Evolutionary conservation across 2,329 filamentous ascomycete species (phyloP).

Genomic region (Daldinia sp.): DNA sequence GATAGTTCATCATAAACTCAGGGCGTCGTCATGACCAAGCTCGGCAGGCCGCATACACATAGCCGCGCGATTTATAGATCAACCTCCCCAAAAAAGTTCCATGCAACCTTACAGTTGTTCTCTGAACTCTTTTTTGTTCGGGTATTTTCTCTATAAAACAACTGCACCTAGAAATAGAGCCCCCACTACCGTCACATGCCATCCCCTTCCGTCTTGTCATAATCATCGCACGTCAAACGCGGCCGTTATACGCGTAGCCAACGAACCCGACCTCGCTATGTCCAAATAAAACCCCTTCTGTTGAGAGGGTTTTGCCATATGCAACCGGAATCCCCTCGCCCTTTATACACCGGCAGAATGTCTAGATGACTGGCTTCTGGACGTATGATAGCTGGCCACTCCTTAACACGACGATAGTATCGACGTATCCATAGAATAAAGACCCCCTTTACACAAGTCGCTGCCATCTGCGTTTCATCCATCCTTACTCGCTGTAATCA

Average conservation of each 20-base stretch:
- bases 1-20: background rate
- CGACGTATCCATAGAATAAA: constrained; percentile 1
- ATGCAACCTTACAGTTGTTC: constrained; percentile 18
- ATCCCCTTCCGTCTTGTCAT: background rate
- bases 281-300: constrained; percentile 4
- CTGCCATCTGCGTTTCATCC: background rate
- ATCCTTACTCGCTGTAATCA: background rate
- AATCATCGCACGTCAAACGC: background rate
- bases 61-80: background rate
- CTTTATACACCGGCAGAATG: background rate
- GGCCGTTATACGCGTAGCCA: constrained; percentile 1
- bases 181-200: background rate
- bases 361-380: background rate
- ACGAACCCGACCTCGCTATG: background rate
- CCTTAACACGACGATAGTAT: background rate
- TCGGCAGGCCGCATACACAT: background rate
- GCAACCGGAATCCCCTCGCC: background rate
- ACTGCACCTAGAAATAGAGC: constrained; percentile 18
- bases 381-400: background rate
- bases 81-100: background rate
- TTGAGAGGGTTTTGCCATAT: background rate
- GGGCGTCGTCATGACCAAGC: background rate
- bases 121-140: constrained; percentile 12
- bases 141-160: constrained; percentile 35
- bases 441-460: background rate